These are phyloP conservation scores for Passiflora organensis DNA, from an alignment of 345 rosid genomes.

Conservation along the genomic window DNA sequence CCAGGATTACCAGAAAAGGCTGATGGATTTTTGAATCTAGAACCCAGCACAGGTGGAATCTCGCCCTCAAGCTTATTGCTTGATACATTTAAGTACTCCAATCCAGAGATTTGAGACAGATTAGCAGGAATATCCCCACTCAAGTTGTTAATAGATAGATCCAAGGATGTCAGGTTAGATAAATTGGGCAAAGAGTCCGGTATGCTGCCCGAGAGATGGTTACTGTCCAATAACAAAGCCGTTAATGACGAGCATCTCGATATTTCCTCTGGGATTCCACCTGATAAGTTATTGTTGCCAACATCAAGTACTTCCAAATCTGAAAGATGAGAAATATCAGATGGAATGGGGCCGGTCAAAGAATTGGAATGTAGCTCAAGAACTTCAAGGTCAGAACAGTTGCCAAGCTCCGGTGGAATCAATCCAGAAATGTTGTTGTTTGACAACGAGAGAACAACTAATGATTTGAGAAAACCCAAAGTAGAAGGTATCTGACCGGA, in stretches of 20 bases:
- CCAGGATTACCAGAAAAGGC: slow-evolving; percentile 48
- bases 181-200: slow-evolving; percentile 53
- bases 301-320: slow-evolving; percentile 57
- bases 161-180: slow-evolving; percentile 50
- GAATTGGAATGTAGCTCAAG: slow-evolving; percentile 64
- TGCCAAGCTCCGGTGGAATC: slow-evolving; percentile 72
- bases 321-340: slow-evolving; percentile 54
- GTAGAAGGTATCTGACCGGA: slow-evolving; percentile 64
- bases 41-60: slow-evolving; percentile 57
- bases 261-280: slow-evolving; percentile 57
- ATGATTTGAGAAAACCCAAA: slow-evolving; percentile 62
- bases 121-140: slow-evolving; percentile 63
- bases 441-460: slow-evolving; percentile 66
- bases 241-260: slow-evolving; percentile 42
- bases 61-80: slow-evolving; percentile 62
- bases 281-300: slow-evolving; percentile 62
- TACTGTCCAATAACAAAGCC: slow-evolving; percentile 49
- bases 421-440: slow-evolving; percentile 57
- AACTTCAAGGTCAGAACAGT: slow-evolving; percentile 76
- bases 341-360: slow-evolving; percentile 62
- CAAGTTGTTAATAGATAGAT: slow-evolving; percentile 77
- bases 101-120: slow-evolving; percentile 38
- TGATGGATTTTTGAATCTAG: slow-evolving; percentile 54
- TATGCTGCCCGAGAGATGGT: slow-evolving; percentile 67
- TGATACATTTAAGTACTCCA: slow-evolving; percentile 70